These are phyloP conservation scores for Pseudonitzschia multistriata DNA, from an alignment of 108 stramenopile genomes.

Conservation along the genomic window DNA sequence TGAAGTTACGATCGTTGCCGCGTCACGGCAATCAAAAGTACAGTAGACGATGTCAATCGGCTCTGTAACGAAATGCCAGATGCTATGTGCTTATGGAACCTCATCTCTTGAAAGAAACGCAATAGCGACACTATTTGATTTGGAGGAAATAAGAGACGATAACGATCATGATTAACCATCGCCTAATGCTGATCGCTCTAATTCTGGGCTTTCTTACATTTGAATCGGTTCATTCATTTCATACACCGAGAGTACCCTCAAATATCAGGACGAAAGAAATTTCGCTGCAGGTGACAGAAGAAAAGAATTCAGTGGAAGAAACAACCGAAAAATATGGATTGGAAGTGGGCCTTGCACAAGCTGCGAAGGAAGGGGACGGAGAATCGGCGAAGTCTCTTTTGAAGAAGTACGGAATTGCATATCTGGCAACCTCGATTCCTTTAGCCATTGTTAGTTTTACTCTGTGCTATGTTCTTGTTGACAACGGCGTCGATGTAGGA, in stretches of 20 bases:
- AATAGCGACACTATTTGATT: no score
- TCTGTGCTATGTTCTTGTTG: conserved; percentile 86
- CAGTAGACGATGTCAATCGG: no score
- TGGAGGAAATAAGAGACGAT: no score
- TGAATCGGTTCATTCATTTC: not conserved
- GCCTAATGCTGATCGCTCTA: not conserved
- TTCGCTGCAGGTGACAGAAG: conserved; percentile 6
- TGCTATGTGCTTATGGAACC: no score
- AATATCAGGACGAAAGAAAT: not conserved
- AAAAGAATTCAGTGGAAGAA: conserved; percentile 49
- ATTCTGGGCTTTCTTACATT: not conserved
- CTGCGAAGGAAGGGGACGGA: conserved; percentile 57
- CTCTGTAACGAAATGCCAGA: no score
- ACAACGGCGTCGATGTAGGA: conserved; percentile 86
- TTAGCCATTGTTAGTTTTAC: conserved; percentile 87
- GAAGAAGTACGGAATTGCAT: conserved; percentile 89
- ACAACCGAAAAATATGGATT: conserved; percentile 88
- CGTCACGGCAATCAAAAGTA: no score
- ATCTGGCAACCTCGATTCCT: conserved; percentile 92
- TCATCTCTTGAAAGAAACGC: not conserved
- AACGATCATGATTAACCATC: not conserved
- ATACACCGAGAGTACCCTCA: not conserved
- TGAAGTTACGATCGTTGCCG: no score
- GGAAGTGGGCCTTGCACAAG: conserved; percentile 81
- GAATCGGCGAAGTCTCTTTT: conserved; percentile 84